A percentile compares a stretch with the other conserved stretches of the same genome.
These are phyloP conservation scores for Scleromitrula shiraiana DNA, from an alignment of 2,329 filamentous ascomycete genomes.

Conservation along the genomic window DNA sequence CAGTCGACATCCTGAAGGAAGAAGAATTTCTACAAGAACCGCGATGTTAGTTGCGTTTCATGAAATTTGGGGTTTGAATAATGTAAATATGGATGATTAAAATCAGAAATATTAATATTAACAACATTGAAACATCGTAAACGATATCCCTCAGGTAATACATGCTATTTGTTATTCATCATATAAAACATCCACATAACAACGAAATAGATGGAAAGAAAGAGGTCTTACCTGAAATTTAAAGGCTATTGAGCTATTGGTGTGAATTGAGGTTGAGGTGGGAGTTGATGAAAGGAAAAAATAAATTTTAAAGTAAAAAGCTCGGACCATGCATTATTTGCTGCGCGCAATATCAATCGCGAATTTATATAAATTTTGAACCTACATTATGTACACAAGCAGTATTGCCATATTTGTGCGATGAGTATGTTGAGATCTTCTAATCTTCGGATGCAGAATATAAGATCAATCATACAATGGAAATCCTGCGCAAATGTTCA, in stretches of 20 bases:
- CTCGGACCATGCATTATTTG: too few species aligned
- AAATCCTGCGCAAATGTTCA: constrained; percentile 19
- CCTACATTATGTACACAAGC: too few species aligned
- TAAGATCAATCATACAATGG: constrained; percentile 21
- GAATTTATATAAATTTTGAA: too few species aligned
- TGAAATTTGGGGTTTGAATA: background rate
- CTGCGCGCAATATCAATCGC: too few species aligned
- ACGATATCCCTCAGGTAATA: constrained; percentile 33
- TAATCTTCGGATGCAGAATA: constrained; percentile 8
- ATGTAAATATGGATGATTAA: background rate
- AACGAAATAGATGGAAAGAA: background rate
- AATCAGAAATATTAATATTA: constrained; percentile 69
- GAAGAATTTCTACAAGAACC: background rate
- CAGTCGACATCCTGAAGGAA: constrained; percentile 11
- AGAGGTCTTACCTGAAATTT: constrained; percentile 13
- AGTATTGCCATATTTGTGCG: background rate
- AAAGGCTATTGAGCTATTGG: background rate
- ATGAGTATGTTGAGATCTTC: constrained; percentile 20
- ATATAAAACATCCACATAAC: constrained; percentile 11
- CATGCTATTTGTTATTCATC: constrained; percentile 35
- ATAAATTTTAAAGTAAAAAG: too few species aligned
- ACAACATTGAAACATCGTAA: constrained; percentile 45
- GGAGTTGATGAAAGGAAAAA: too few species aligned
- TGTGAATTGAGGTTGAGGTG: too few species aligned
- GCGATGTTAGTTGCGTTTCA: background rate